phyloP scores from a whole-genome alignment of 805 yeast species.

The Candida tammaniensis region DNA sequence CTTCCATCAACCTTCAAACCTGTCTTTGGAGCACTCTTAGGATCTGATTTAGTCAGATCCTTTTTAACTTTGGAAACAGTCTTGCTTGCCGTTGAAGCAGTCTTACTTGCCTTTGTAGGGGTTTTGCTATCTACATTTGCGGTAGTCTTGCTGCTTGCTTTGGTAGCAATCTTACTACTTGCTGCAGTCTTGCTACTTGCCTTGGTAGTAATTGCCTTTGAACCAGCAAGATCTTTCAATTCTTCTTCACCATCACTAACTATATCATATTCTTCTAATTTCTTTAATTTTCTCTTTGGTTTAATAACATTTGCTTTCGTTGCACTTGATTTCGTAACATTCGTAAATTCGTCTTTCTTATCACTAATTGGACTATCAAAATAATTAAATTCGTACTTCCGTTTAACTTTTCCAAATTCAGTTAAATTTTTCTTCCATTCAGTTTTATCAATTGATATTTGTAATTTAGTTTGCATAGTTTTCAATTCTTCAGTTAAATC shows the following conservation, averaged over 20 bases:
- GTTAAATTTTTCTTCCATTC: conserved; percentile 24
- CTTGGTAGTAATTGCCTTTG: neutral
- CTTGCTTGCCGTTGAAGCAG: too few relatives aligned
- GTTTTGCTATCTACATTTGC: too few relatives aligned
- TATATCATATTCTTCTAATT: conserved; percentile 9
- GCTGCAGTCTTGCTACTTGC: too few relatives aligned
- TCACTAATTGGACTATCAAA: conserved; percentile 2
- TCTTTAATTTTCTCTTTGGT: conserved; percentile 1
- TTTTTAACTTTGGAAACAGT: too few relatives aligned
- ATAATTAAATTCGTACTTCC: conserved; percentile 2
- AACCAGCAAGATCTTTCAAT: neutral
- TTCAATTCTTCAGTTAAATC: conserved; percentile 16
- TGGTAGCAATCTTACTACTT: neutral
- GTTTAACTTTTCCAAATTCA: conserved; percentile 14
- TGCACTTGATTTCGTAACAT: neutral
- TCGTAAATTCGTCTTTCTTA: neutral
- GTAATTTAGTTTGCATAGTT: conserved; percentile 24
- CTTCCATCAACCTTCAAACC: too few relatives aligned
- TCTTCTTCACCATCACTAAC: conserved; percentile 9
- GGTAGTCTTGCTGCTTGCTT: neutral
- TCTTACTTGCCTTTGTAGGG: too few relatives aligned
- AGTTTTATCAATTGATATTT: conserved; percentile 22
- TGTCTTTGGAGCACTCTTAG: too few relatives aligned
- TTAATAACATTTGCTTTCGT: neutral
- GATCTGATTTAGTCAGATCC: too few relatives aligned